phyloP scores from a whole-genome alignment of 192 early-diverging fungal genomes.

The Pilobolus umbonatus region DNA sequence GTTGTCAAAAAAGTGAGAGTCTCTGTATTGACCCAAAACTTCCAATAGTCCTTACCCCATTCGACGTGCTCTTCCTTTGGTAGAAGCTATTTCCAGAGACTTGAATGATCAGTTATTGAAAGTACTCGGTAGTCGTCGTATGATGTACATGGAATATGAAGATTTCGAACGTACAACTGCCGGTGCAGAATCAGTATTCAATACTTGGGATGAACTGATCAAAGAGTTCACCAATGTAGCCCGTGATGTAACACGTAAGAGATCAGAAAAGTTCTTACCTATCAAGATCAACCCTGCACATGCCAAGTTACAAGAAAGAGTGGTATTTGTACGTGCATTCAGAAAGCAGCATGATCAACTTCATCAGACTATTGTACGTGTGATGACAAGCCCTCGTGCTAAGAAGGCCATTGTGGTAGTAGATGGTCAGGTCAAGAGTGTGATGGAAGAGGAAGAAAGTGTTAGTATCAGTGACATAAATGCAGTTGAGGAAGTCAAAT shows the following conservation, averaged over 20 bases:
- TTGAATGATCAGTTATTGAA: conserved; percentile 89
- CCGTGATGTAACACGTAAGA: conserved; percentile 88
- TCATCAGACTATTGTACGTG: conserved; percentile 91
- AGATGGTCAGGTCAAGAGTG: conserved; percentile 29
- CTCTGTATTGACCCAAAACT: no score
- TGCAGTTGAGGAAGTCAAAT: conserved; percentile 83
- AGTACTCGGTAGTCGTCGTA: conserved; percentile 78
- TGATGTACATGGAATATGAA: conserved; percentile 91
- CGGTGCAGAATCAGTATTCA: conserved; percentile 84
- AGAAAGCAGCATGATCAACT: conserved; percentile 97
- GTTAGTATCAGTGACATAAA: conserved; percentile 59
- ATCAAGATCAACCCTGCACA: conserved; percentile 94
- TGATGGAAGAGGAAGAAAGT: conserved; percentile 44
- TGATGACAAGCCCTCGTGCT: conserved; percentile 65
- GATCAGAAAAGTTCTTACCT: conserved; percentile 86
- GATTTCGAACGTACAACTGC: conserved; percentile 86
- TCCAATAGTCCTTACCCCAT: conserved; percentile 71
- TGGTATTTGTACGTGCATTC: conserved; percentile 87
- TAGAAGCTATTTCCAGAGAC: conserved; percentile 93
- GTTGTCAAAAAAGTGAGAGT: no score
- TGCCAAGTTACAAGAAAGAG: conserved; percentile 88
- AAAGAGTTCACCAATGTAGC: conserved; percentile 96
- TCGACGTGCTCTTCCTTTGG: conserved; percentile 85
- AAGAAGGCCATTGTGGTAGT: conserved; percentile 34
- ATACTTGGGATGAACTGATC: conserved; percentile 90